These are phyloP conservation scores for Diplodia intermedia DNA, from an alignment of 2,329 filamentous ascomycete species.

Conservation along the genomic window DNA sequence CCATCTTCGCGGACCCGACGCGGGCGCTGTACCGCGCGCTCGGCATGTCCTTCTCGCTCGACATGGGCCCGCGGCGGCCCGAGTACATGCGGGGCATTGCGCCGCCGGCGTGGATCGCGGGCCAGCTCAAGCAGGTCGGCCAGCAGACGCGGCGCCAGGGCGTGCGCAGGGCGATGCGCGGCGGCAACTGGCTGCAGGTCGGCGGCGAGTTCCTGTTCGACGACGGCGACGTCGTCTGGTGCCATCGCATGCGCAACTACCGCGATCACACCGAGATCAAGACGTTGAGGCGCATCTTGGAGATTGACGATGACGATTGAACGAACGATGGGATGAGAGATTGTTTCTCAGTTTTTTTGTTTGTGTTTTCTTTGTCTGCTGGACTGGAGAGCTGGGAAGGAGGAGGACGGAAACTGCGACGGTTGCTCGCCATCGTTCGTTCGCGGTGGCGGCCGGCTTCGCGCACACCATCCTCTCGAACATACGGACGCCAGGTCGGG, in stretches of 20 bases:
- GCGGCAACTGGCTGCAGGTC: slow-evolving; percentile 49
- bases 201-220: slow-evolving; percentile 53
- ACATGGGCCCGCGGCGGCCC: slow-evolving; percentile 61
- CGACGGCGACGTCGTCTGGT: slow-evolving; percentile 51
- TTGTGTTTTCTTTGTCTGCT: background rate
- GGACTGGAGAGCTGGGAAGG: background rate
- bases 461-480: background rate
- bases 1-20: slow-evolving; percentile 72
- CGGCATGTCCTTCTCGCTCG: slow-evolving; percentile 68
- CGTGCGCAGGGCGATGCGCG: slow-evolving; percentile 42
- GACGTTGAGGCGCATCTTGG: slow-evolving; percentile 45
- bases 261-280: slow-evolving; percentile 48
- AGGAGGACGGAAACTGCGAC: background rate
- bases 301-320: slow-evolving; percentile 40
- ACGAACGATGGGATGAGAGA: background rate
- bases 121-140: slow-evolving; percentile 40
- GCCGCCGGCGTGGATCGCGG: slow-evolving; percentile 40
- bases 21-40: slow-evolving; percentile 68
- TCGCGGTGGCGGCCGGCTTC: background rate
- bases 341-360: background rate
- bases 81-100: slow-evolving; percentile 62
- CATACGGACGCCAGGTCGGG: background rate
- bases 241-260: slow-evolving; percentile 51
- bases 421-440: background rate
- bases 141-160: slow-evolving; percentile 53